Percentiles rank a stretch among this genome's conserved stretches.
Evolutionary conservation across 2,329 filamentous ascomycete species (phyloP).

Genomic region (Trichoderma citrinoviride): DNA sequence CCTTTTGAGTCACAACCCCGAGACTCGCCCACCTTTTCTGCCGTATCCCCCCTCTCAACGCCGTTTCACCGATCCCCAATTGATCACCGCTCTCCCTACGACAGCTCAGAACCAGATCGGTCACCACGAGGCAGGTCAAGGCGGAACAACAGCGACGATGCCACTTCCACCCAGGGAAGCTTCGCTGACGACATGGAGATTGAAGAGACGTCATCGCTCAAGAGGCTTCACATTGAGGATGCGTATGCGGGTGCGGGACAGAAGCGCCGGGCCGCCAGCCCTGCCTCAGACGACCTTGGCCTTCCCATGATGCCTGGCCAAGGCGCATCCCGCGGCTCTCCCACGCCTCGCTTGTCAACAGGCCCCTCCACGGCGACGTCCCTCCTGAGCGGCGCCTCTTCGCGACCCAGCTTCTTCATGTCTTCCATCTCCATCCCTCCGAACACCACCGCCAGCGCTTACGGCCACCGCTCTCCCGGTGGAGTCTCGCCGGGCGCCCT

Average conservation of each 20-base stretch:
- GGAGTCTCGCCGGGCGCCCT: constrained; percentile 47
- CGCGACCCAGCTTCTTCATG: constrained; percentile 49
- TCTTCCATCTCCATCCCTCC: constrained; percentile 45
- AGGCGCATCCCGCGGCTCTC: constrained; percentile 49
- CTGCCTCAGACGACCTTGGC: constrained; percentile 47
- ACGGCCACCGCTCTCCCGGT: constrained; percentile 47
- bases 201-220: constrained; percentile 52
- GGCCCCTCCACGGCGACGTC: constrained; percentile 46
- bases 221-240: constrained; percentile 51
- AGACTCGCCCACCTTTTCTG: constrained; percentile 49
- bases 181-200: constrained; percentile 49
- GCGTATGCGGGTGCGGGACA: constrained; percentile 42
- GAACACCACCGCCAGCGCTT: constrained; percentile 45
- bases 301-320: constrained; percentile 40
- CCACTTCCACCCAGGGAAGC: constrained; percentile 45
- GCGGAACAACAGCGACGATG: constrained; percentile 54
- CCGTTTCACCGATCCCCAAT: constrained; percentile 41
- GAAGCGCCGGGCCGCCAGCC: constrained; percentile 57
- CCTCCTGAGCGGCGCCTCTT: constrained; percentile 39
- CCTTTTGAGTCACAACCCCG: constrained; percentile 46
- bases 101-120: constrained; percentile 46
- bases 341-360: constrained; percentile 48
- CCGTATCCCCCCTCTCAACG: constrained; percentile 45
- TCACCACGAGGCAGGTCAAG: constrained; percentile 46
- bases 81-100: constrained; percentile 46